Evolutionary conservation across 805 yeast genomes (phyloP).

Genomic region (Priceomyces haplophilus): DNA sequence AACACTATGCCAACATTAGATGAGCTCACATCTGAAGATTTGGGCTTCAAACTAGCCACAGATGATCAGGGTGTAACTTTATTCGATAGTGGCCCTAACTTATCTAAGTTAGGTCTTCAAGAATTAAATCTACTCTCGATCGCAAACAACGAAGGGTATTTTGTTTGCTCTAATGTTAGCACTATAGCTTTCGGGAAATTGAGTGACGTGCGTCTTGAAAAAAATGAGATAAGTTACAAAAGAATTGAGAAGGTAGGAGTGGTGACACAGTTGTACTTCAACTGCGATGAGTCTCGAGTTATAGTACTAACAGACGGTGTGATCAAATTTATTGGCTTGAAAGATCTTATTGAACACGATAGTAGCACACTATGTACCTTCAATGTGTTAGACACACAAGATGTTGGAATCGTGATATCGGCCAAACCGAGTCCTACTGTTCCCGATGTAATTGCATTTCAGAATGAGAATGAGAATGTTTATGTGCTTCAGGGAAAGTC

Average conservation of each 20-base stretch:
- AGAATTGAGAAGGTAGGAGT: slow-evolving; percentile 5
- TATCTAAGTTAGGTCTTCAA: slow-evolving; percentile 9
- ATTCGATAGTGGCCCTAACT: slow-evolving; percentile 25
- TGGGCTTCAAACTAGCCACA: slow-evolving; percentile 34
- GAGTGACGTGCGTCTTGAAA: background rate
- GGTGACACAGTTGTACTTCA: slow-evolving; percentile 25
- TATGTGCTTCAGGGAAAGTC: slow-evolving; percentile 10
- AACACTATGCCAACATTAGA: slow-evolving; percentile 8
- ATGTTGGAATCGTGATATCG: slow-evolving; percentile 12
- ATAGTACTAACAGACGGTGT: slow-evolving; percentile 21
- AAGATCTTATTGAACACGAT: slow-evolving; percentile 2
- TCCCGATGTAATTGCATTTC: slow-evolving; percentile 13
- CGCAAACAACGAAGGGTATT: slow-evolving; percentile 20
- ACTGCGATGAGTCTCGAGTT: slow-evolving; percentile 26
- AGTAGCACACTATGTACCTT: slow-evolving; percentile 9
- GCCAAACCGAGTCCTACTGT: slow-evolving; percentile 19
- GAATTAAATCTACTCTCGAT: slow-evolving; percentile 28
- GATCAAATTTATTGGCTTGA: slow-evolving; percentile 12
- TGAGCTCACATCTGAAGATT: slow-evolving; percentile 32
- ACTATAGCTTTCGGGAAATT: slow-evolving; percentile 7
- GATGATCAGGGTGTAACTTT: slow-evolving; percentile 22
- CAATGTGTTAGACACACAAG: slow-evolving; percentile 1
- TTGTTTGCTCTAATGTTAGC: slow-evolving; percentile 30
- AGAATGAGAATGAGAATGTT: slow-evolving; percentile 13
- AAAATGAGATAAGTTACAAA: background rate